phyloP scores from a whole-genome alignment of 768 basidiomycete genomes.

The Tylopilus vinaceipallidus region DNA sequence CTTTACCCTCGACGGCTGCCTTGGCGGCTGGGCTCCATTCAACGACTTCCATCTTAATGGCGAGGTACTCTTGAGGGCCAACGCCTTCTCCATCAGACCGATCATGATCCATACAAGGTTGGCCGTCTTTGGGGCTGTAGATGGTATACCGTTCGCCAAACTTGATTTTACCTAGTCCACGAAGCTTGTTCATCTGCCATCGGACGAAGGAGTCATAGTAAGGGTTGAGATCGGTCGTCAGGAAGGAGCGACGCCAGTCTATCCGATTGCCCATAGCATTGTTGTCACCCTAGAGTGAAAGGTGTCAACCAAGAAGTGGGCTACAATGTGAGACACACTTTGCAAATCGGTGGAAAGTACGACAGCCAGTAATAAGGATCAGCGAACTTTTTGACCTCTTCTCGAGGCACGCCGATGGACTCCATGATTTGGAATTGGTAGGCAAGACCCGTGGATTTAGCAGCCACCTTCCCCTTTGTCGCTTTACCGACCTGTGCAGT shows the following conservation, averaged over 20 bases:
- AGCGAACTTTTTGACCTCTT: conserved; percentile 94
- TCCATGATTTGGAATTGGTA: conserved; percentile 99
- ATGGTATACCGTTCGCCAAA: conserved; percentile 98
- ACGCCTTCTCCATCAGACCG: conserved; percentile 91
- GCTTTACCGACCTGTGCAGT: conserved; percentile 68
- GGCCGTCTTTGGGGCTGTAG: conserved; percentile 97
- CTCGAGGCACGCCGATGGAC: conserved; percentile 82
- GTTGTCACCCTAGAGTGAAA: conserved; percentile 56
- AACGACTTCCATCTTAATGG: conserved; percentile 89
- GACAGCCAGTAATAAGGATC: conserved; percentile 92
- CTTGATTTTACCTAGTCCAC: conserved; percentile 87
- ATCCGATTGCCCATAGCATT: conserved; percentile 89
- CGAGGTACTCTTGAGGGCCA: conserved; percentile 95
- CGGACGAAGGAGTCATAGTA: conserved; percentile 97
- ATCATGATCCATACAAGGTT: conserved; percentile 99
- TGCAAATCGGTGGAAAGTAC: conserved; percentile 95
- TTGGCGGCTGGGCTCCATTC: conserved; percentile 77
- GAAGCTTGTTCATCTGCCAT: conserved; percentile 96
- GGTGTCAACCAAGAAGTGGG: neutral
- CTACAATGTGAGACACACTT: conserved; percentile 42
- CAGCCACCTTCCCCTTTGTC: conserved; percentile 92
- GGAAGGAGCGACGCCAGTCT: conserved; percentile 94
- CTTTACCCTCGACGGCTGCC: conserved; percentile 58
- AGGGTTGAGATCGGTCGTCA: conserved; percentile 94
- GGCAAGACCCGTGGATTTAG: conserved; percentile 88